phyloP scores from a whole-genome alignment of 2,329 filamentous ascomycete species.

The Epichloe festucae region DNA sequence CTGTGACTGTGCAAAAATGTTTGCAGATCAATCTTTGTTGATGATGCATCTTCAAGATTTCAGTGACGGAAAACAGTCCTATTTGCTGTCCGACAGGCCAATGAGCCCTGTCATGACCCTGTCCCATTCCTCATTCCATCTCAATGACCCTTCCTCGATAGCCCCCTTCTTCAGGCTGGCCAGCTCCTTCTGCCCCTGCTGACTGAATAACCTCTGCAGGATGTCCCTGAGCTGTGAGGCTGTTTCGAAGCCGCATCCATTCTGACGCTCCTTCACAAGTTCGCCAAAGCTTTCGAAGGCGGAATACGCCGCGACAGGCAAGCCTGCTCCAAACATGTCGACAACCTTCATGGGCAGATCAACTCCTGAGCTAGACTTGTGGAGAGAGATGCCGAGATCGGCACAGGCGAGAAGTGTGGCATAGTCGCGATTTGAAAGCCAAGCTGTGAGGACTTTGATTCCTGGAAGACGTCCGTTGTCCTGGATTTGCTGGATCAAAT shows the following conservation, averaged over 20 bases:
- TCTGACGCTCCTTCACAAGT: constrained; percentile 75
- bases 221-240: constrained; percentile 50
- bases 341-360: constrained; percentile 99
- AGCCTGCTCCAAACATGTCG: constrained; percentile 92
- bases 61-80: not conserved
- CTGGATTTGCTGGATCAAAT: constrained; percentile 49
- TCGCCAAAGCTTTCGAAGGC: constrained; percentile 82
- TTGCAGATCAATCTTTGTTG: not conserved
- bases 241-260: constrained; percentile 74
- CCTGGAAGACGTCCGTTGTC: constrained; percentile 50
- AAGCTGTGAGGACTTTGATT: constrained; percentile 66
- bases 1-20: not conserved
- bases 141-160: constrained; percentile 54
- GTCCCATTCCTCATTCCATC: constrained; percentile 95
- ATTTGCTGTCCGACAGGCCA: constrained; percentile 24
- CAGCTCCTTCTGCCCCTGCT: constrained; percentile 39
- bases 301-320: constrained; percentile 80
- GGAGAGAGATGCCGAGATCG: constrained; percentile 80
- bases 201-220: constrained; percentile 50
- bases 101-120: constrained; percentile 63
- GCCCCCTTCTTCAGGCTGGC: constrained; percentile 54
- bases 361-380: constrained; percentile 87
- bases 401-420: constrained; percentile 71
- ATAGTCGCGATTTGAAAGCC: constrained; percentile 76
- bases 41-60: not conserved